Conservation (phyloP, 257 asterid genomes). For the Fraxinus americana region DNA sequence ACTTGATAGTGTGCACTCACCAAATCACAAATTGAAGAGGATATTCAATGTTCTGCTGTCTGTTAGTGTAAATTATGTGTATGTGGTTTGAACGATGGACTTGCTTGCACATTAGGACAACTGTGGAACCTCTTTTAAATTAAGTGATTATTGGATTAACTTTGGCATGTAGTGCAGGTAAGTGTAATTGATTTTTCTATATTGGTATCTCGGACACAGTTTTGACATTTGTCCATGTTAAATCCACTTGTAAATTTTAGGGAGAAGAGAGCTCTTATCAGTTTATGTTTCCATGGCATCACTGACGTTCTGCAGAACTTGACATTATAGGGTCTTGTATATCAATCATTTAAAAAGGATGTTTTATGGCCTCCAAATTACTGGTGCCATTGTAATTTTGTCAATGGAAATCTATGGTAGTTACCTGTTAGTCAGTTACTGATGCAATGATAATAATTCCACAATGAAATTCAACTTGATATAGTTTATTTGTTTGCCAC, state of each 20-base stretch:
- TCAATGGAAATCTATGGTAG: background rate
- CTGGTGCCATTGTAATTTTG: background rate
- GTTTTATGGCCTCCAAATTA: background rate
- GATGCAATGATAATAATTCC: too few species aligned
- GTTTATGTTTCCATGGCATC: background rate
- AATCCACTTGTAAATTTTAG: too few species aligned
- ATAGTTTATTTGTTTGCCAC: conserved; percentile 13
- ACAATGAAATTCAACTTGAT: background rate
- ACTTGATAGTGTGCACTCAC: background rate
- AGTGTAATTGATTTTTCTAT: too few species aligned
- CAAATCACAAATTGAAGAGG: background rate
- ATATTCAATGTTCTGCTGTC: background rate
- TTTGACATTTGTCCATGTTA: too few species aligned
- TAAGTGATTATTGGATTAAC: background rate
- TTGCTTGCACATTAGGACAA: background rate
- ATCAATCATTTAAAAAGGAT: background rate
- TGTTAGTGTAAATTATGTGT: background rate
- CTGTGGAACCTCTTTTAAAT: background rate
- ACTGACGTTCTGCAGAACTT: too few species aligned
- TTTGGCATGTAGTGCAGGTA: too few species aligned
- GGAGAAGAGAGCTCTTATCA: too few species aligned
- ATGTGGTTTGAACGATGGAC: background rate
- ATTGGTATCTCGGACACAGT: too few species aligned
- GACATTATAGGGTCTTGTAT: background rate
- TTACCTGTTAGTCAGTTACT: background rate